Evolutionary conservation across 306 rosid species (phyloP), one percentile per base, ranked within the genome.

Genomic region (Delonix regia): DNA sequence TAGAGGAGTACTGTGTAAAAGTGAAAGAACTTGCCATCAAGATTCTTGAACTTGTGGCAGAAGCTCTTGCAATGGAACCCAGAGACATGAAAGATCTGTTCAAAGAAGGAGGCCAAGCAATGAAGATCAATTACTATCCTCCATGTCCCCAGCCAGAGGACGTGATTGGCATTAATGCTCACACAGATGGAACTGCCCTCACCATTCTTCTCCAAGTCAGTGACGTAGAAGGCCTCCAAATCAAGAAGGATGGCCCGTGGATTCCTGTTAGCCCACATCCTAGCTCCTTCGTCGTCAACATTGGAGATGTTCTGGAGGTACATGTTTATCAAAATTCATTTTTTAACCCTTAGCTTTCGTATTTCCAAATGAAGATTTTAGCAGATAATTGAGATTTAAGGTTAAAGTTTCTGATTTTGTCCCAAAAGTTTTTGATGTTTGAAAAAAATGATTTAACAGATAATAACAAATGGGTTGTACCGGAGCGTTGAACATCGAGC

Each of bases 381-480:
- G 4, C 4, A 30, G 4, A 30, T 39, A 1, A 7, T 39, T 39
- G 0, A 9, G 45, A n/a, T n/a, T n/a, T n/a, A n/a, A n/a, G n/a
- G n/a, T n/a, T n/a, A n/a, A n/a, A n/a, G n/a, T n/a, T n/a, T n/a
- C n/a, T n/a, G n/a, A n/a, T n/a, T n/a, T n/a, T n/a, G n/a, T n/a
- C n/a, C n/a, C n/a, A n/a, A n/a, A n/a, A 9, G 11, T 41, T 41
- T 41, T 41, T 7, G 45, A 41, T 1, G 33, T 30, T 30, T 30
- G 10, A 22, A 19, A 56, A 15, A 13, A 22, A 11, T 63, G 22
- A 7, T 44, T 9, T 6, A 51, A 18, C 61, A 70, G 75, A 70
- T 49, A 28, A n/a, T 28, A 16, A 70, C 60, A 9, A 70, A 49
- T n/a, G 75, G 61, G 42, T 33, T 18, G 13, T 70, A 70, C 75